A percentile compares a stretch with the other conserved stretches of the same genome.
Conservation (phyloP, 1,139 yeast genomes). For the Kurtzmaniella natalensis region DNA sequence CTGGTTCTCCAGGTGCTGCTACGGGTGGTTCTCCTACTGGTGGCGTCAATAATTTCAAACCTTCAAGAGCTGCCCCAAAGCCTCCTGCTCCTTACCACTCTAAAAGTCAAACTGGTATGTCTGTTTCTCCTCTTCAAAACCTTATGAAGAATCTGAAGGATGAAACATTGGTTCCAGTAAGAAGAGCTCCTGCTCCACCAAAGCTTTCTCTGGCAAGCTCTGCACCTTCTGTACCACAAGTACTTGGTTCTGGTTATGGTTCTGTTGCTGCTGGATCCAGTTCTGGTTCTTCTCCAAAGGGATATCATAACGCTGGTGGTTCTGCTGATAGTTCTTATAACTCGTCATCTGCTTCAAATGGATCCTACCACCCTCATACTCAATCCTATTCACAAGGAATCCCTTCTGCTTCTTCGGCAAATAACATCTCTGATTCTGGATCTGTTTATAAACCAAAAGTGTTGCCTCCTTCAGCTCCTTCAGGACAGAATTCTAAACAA, state of each 20-base stretch:
- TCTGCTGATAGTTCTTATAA: slow-evolving; percentile 14
- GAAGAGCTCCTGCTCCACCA: slow-evolving; percentile 59
- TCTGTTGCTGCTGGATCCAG: slow-evolving; percentile 7
- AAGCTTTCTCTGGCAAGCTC: slow-evolving; percentile 19
- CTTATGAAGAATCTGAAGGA: slow-evolving; percentile 18
- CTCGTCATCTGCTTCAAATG: slow-evolving; percentile 8
- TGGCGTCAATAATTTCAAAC: slow-evolving; percentile 21
- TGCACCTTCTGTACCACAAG: slow-evolving; percentile 28
- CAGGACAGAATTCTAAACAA: slow-evolving; percentile 8
- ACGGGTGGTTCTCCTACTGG: background rate
- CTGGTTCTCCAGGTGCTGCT: background rate
- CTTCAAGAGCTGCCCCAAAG: slow-evolving; percentile 41
- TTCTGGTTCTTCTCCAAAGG: slow-evolving; percentile 5
- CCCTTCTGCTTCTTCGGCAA: slow-evolving; percentile 5
- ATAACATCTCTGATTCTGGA: slow-evolving; percentile 12
- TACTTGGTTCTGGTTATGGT: slow-evolving; percentile 18
- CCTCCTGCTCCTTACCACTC: slow-evolving; percentile 42
- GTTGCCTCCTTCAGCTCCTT: slow-evolving; percentile 1
- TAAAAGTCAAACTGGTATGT: slow-evolving; percentile 8
- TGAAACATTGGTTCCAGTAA: slow-evolving; percentile 40
- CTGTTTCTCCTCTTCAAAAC: slow-evolving; percentile 32
- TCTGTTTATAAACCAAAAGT: slow-evolving; percentile 7
- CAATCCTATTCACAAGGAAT: too few species aligned
- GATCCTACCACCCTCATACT: too few species aligned
- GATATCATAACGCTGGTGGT: slow-evolving; percentile 16